Percentiles rank a stretch among this genome's conserved stretches.
These are phyloP conservation scores for Adiantum capillusveneris DNA, from an alignment of 75 land plant species.

Conservation along the genomic window DNA sequence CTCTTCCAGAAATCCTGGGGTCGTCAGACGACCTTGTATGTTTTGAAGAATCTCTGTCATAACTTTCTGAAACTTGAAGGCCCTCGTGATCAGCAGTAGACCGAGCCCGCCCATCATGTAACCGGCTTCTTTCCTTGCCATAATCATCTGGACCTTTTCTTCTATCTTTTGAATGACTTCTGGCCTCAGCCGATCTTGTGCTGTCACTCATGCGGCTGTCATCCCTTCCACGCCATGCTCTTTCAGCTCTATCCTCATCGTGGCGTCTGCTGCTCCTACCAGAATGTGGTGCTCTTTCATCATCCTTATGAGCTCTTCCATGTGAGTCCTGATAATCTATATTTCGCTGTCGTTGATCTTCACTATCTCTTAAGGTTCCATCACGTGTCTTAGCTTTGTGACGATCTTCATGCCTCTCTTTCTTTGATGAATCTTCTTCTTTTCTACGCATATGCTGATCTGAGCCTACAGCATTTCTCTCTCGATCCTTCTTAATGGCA, in stretches of 20 bases:
- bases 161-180: slow-evolving; percentile 1
- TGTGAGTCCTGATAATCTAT: slow-evolving; percentile 1
- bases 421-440: not conserved
- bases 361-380: not conserved
- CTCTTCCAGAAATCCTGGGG: not conserved
- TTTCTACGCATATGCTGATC: not conserved
- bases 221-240: slow-evolving; percentile 6
- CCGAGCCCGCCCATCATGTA: not conserved
- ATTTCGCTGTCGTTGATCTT: not conserved
- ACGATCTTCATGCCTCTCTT: not conserved
- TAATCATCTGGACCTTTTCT: not conserved
- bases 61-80: not conserved
- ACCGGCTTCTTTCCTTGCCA: not conserved
- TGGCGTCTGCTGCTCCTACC: slow-evolving; percentile 2
- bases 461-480: not conserved
- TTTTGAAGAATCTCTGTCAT: not conserved
- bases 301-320: not conserved
- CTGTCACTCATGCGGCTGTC: not conserved
- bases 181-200: not conserved
- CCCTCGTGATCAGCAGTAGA: not conserved
- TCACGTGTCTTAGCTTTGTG: not conserved
- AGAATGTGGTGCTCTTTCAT: not conserved
- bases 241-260: slow-evolving; percentile 4
- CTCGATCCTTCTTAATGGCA: not conserved
- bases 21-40: slow-evolving; percentile 1